Evolutionary conservation across 768 basidiomycete species (phyloP).

Genomic region (Pulveroboletus sp.): DNA sequence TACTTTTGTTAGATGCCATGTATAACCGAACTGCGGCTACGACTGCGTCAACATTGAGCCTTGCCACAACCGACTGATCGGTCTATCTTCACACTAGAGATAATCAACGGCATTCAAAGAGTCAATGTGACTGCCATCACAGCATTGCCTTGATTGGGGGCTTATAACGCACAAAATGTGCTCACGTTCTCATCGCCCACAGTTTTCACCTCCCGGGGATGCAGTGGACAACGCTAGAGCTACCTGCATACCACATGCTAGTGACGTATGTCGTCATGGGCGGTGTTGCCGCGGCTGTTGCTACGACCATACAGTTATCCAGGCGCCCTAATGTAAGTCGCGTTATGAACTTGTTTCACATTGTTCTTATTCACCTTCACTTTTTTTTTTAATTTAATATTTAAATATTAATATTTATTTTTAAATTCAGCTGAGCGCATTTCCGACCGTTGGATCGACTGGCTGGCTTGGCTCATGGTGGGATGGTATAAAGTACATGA

Average conservation of each 20-base stretch:
- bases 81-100: too few species aligned
- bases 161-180: too few species aligned
- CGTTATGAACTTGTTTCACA: background rate
- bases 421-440: constrained; percentile 20
- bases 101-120: too few species aligned
- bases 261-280: background rate
- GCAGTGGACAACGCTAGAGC: background rate
- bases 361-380: background rate
- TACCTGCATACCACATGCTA: background rate
- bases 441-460: constrained; percentile 27
- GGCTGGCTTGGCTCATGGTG: constrained; percentile 26
- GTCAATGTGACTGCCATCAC: too few species aligned
- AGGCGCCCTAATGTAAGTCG: background rate
- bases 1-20: too few species aligned
- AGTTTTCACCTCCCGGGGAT: background rate
- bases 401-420: too few species aligned
- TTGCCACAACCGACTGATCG: too few species aligned
- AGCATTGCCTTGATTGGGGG: too few species aligned
- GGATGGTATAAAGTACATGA: constrained; percentile 14
- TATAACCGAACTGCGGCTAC: too few species aligned
- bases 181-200: too few species aligned
- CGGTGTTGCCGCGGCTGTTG: background rate
- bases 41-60: too few species aligned
- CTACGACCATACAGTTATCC: background rate
- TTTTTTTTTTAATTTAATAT: too few species aligned